A percentile compares a stretch with the other conserved stretches of the same genome.
phyloP scores from a whole-genome alignment of 1,284 basidiomycete species.

The Anthracocystis setariae region DNA sequence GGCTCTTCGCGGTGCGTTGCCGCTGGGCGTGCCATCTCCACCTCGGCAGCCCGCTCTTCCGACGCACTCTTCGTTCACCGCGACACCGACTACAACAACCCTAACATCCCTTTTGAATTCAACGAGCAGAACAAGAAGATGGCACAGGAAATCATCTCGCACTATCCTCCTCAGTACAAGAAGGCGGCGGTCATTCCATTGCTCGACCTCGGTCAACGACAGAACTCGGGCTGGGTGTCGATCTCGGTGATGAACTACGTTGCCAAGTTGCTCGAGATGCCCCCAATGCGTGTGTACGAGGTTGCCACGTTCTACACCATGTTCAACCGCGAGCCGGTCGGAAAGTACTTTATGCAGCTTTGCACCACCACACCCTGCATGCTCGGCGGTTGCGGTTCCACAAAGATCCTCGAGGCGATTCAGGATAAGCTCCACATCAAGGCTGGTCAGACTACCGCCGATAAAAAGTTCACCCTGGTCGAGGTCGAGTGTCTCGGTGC shows the following conservation, averaged over 20 bases:
- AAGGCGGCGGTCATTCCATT: slow-evolving; percentile 94
- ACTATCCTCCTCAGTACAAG: slow-evolving; percentile 96
- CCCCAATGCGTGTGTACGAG: slow-evolving; percentile 98
- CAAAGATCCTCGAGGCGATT: slow-evolving; percentile 86
- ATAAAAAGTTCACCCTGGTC: slow-evolving; percentile 95
- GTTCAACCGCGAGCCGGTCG: slow-evolving; percentile 86
- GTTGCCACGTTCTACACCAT: slow-evolving; percentile 99
- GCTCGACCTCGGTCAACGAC: slow-evolving; percentile 93
- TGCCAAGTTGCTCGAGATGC: slow-evolving; percentile 86
- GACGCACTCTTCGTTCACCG: slow-evolving; percentile 74
- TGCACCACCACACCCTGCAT: slow-evolving; percentile 99
- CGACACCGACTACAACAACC: slow-evolving; percentile 83
- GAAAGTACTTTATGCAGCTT: slow-evolving; percentile 93
- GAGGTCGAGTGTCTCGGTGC: slow-evolving; percentile 98
- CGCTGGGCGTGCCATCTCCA: slow-evolving; percentile 43
- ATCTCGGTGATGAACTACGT: slow-evolving; percentile 99
- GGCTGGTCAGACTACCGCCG: slow-evolving; percentile 88
- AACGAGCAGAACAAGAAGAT: slow-evolving; percentile 81
- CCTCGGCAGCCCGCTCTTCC: slow-evolving; percentile 48
- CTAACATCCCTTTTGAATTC: slow-evolving; percentile 87
- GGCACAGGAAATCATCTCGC: slow-evolving; percentile 87
- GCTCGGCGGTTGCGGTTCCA: slow-evolving; percentile 85
- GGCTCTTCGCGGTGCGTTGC: slow-evolving; percentile 21
- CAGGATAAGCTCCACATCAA: slow-evolving; percentile 84
- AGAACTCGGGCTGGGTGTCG: slow-evolving; percentile 98